Evolutionary conservation across 441 rosid genomes (phyloP), one percentile per base, ranked within the genome.

Genomic region (Monsonia emarginata): DNA sequence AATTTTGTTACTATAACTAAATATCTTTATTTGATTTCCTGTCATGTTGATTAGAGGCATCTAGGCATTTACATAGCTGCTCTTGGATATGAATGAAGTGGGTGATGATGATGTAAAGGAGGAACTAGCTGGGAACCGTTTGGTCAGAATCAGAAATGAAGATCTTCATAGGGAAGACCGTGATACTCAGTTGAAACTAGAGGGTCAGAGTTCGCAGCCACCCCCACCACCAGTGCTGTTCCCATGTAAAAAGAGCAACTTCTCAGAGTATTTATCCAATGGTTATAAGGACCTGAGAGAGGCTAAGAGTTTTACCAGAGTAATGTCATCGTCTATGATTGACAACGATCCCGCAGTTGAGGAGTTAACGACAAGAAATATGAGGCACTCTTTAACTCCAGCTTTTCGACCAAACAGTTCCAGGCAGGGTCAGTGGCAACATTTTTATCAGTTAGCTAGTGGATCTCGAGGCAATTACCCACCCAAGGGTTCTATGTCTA

Each of bases 291-390:
- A 72, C 61, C 25, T 48, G 4, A 26, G 54, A 13, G 66, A 69
- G 54, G 74, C 36, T 42, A 72, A 70, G 50, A 65, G 63, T 63
- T 44, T 66, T 0, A 69, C 62, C 61, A 74, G 70, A 67, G 70
- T 75, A 4, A 36, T n/a, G n/a, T n/a, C n/a, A n/a, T n/a, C 62
- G 34, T 64, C 81, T 65, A 46, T 70, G 40, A 48, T 28, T 28
- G 77, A 76, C 66, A 63, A 69, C 70, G 32, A 32, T 56, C 64
- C 61, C 19, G 71, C 65, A n/a, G 82, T 86, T 62, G 84, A 76
- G 58, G 88, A 86, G 66, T 34, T 82, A 71, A 78, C 85, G 0
- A 65, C 68, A 44, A 75, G 77, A 16, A 81, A 81, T 64, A 78
- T 63, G 77, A 66, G 74, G 68, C 64, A 50, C 44, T 63, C 61